phyloP scores from a whole-genome alignment of 495 filamentous ascomycete genomes.

The Tuber borchii region DNA sequence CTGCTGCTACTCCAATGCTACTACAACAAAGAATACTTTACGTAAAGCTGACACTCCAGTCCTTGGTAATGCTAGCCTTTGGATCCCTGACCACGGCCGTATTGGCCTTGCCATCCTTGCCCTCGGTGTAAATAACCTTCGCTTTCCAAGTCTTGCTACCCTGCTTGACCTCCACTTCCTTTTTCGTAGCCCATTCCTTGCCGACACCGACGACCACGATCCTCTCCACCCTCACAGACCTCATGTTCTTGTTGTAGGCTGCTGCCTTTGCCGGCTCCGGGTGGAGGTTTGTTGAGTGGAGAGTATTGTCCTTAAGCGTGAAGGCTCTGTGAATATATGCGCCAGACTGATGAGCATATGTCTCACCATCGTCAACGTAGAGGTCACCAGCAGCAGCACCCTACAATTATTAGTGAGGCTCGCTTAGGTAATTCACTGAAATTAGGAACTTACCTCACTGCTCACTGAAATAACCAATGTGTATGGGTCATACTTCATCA shows the following conservation, averaged over 20 bases:
- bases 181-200: conserved; percentile 61
- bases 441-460: conserved; percentile 51
- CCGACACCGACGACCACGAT: conserved; percentile 76
- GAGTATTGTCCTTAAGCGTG: conserved; percentile 51
- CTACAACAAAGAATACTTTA: neutral
- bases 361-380: conserved; percentile 91
- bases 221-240: conserved; percentile 68
- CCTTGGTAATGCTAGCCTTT: conserved; percentile 64
- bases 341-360: conserved; percentile 76
- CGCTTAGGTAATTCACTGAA: neutral
- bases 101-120: conserved; percentile 56
- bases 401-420: conserved; percentile 1
- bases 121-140: conserved; percentile 56
- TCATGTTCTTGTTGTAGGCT: conserved; percentile 66
- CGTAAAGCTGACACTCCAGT: conserved; percentile 72
- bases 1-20: neutral
- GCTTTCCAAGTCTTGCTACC: conserved; percentile 59
- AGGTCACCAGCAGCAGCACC: conserved; percentile 64
- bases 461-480: conserved; percentile 76
- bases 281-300: conserved; percentile 50
- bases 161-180: conserved; percentile 59
- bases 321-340: conserved; percentile 82
- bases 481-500: conserved; percentile 93
- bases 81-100: conserved; percentile 80
- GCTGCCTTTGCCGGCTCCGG: conserved; percentile 58